Evolutionary conservation across 1,139 yeast species (phyloP).

Genomic region (Meyerozyma athensensis): DNA sequence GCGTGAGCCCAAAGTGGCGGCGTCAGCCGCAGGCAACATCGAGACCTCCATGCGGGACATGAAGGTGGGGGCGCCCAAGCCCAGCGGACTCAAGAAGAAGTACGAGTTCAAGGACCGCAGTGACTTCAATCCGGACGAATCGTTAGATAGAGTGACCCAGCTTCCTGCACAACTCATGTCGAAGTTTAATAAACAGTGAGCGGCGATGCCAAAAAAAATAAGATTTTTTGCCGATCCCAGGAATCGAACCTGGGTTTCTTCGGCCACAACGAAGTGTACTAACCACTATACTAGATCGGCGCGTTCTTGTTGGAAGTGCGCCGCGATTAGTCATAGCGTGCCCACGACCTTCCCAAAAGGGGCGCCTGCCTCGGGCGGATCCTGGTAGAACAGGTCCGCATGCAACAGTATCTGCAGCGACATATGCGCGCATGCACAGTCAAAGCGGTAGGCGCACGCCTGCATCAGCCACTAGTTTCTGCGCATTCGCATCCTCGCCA

Average conservation of each 20-base stretch:
- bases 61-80: conserved; percentile 4
- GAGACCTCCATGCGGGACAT: conserved; percentile 10
- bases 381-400: neutral
- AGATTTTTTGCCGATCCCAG: conserved; percentile 53
- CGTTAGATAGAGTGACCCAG: conserved; percentile 3
- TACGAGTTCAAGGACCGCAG: conserved; percentile 10
- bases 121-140: conserved; percentile 4
- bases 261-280: conserved; percentile 56
- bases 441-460: neutral
- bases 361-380: neutral
- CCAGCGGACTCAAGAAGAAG: conserved; percentile 4
- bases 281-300: conserved; percentile 39
- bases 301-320: neutral
- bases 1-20: conserved; percentile 4
- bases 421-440: no score
- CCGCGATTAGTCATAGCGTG: no score
- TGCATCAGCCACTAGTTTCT: neutral
- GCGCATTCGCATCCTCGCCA: neutral
- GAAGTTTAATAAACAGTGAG: neutral
- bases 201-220: neutral
- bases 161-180: neutral
- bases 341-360: no score
- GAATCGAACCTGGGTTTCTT: conserved; percentile 54
- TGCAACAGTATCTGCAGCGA: neutral
- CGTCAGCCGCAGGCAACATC: conserved; percentile 7